phyloP scores from a whole-genome alignment of 2,329 filamentous ascomycete genomes.

The Lachnellula hyalina region DNA sequence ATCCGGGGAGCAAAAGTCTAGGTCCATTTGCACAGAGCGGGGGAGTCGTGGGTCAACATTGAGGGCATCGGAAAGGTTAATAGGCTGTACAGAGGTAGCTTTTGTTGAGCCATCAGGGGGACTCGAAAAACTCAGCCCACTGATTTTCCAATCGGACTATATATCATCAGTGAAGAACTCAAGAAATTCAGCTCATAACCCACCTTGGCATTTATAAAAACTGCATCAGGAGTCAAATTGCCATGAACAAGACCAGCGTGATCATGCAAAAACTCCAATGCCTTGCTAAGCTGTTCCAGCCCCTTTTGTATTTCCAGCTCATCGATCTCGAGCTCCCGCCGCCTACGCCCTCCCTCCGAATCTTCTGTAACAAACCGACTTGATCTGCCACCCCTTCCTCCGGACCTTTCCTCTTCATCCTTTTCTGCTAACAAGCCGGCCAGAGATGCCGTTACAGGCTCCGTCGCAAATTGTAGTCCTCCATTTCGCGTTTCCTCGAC shows the following conservation, averaged over 20 bases:
- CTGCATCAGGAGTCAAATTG: constrained; percentile 88
- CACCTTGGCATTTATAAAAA: constrained; percentile 90
- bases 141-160: constrained; percentile 96
- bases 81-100: constrained; percentile 69
- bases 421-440: constrained; percentile 79
- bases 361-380: constrained; percentile 81
- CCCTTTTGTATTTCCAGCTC: constrained; percentile 98
- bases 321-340: constrained; percentile 86
- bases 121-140: constrained; percentile 84
- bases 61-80: constrained; percentile 77
- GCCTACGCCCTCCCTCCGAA: constrained; percentile 63
- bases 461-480: constrained; percentile 92
- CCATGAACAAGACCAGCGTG: constrained; percentile 91
- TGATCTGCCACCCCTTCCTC: constrained; percentile 62
- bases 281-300: constrained; percentile 85
- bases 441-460: constrained; percentile 84
- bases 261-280: constrained; percentile 90
- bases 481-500: constrained; percentile 91
- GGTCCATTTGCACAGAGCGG: constrained; percentile 74
- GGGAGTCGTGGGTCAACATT: constrained; percentile 84
- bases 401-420: constrained; percentile 73
- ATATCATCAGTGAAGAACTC: constrained; percentile 30
- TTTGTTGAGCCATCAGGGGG: constrained; percentile 71
- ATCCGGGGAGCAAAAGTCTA: constrained; percentile 93
- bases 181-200: constrained; percentile 23